Evolutionary conservation across 1,284 basidiomycete genomes (phyloP).

Genomic region (Sanghuangporus baumii): DNA sequence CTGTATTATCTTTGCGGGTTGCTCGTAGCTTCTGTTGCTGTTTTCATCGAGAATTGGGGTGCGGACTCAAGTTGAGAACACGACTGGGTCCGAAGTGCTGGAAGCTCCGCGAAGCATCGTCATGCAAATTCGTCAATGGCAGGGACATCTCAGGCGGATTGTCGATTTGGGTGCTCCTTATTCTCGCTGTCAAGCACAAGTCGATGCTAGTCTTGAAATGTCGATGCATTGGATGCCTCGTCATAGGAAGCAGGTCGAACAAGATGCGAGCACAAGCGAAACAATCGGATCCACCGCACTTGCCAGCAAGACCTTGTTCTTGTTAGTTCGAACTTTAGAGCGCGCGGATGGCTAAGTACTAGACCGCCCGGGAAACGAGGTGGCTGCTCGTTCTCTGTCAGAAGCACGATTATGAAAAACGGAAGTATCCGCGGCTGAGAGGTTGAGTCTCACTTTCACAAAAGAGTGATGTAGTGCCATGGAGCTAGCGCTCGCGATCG

Average conservation of each 20-base stretch:
- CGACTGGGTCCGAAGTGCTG: neutral
- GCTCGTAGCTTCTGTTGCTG: neutral
- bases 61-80: neutral
- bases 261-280: neutral
- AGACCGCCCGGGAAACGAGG: neutral
- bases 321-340: neutral
- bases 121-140: neutral
- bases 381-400: slow-evolving; percentile 4
- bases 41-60: neutral
- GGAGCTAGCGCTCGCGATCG: neutral
- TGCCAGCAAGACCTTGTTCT: slow-evolving; percentile 4
- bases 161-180: neutral
- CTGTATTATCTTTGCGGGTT: neutral
- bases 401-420: neutral
- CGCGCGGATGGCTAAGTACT: neutral
- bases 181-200: neutral
- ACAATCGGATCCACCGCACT: neutral
- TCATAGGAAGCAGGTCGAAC: neutral
- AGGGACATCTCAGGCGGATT: neutral
- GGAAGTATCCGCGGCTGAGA: neutral
- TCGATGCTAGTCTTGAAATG: neutral
- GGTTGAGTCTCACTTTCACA: neutral
- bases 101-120: neutral
- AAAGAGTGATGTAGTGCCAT: neutral
- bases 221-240: neutral